Base-by-base conservation (phyloP, 768 basidiomycete species). In the Tephrocybe sp. region DNA sequence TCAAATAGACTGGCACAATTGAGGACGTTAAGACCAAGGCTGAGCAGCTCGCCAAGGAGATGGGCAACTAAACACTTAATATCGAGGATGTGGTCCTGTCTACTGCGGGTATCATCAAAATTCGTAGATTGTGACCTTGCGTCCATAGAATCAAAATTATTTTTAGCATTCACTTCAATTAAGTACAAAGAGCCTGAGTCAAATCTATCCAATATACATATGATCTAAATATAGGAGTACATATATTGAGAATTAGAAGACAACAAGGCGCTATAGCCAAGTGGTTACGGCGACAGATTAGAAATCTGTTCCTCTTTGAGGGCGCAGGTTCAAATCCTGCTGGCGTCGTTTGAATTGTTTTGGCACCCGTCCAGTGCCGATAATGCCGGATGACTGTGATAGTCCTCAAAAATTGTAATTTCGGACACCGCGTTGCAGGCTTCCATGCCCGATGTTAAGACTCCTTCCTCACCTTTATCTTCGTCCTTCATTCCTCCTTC, bases 11-110 rank as follows among this genome's bases (percentile, higher is more conserved):
- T 64, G 96, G 96, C 60, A 96, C 92, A 60, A 96, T 98, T 64
- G 92, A 94, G 71, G 96, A 98, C 59, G 96, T 89, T 69, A 94
- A 96, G 80, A 72, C 80, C 58, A 99, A 99, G 86, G 97, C 97
- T 57, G 95, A 95, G 73, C 89, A 95, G 70, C 84, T 96, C 60
- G 90, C 93, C 51, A 96, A 96, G 82, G 95, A 98, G 64, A 92
- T 95, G 78, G 80, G 80, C 55, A 71, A 72, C 56, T 79, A 78
- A 65, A 58, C 28, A 22, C 15, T 21, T 47, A 47, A 44, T 53
- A 40, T 35, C 48, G 42, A 28, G 32, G 52, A 40, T 34, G 37
- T 32, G 35, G 47, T 53, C 47, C 36, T 41, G 37, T 32, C 22
- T 45, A 35, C 45, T 47, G 38, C 34, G 44, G 32, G 46, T 39